phyloP scores from a whole-genome alignment of 352 stramenopile genomes.

The Albugo laibachii region DNA sequence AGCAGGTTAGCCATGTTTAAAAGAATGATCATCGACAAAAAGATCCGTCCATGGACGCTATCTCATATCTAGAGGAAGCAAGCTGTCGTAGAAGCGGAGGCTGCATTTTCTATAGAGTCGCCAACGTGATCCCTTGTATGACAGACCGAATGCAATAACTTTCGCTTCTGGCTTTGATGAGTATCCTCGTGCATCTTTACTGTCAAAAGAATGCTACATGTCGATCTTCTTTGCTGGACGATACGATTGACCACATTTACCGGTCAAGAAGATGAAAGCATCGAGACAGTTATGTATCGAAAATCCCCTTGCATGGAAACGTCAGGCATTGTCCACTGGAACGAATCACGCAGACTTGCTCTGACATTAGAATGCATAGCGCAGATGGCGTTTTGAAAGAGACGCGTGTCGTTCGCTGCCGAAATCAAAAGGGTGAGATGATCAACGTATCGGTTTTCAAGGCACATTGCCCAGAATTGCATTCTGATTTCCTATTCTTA shows the following conservation, averaged over 20 bases:
- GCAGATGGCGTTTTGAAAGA: conserved; percentile 46
- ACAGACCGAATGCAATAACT: conserved; percentile 79
- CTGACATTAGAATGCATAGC: conserved; percentile 66
- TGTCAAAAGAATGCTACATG: conserved; percentile 62
- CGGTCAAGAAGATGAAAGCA: conserved; percentile 8
- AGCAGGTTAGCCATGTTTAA: conserved; percentile 4
- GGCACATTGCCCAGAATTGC: conserved; percentile 24
- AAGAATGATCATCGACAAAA: too few relatives aligned
- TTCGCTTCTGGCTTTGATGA: conserved; percentile 85
- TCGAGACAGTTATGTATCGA: conserved; percentile 12
- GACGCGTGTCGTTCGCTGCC: conserved; percentile 43
- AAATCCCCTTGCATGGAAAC: conserved; percentile 17
- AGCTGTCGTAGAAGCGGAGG: too few relatives aligned
- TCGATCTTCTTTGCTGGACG: conserved; percentile 85
- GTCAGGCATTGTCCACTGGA: conserved; percentile 58
- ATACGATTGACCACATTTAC: conserved; percentile 34
- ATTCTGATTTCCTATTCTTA: conserved; percentile 56
- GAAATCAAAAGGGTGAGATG: conserved; percentile 11
- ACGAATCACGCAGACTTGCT: conserved; percentile 39
- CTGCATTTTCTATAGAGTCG: conserved; percentile 38
- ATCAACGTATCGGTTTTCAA: conserved; percentile 3
- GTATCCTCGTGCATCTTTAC: conserved; percentile 66
- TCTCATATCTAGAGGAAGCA: conserved; percentile 8
- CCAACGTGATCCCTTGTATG: conserved; percentile 33
- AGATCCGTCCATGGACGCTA: conserved; percentile 6